Conservation (phyloP, 2,329 filamentous ascomycete species). For the Arthrinium phaeospermum region DNA sequence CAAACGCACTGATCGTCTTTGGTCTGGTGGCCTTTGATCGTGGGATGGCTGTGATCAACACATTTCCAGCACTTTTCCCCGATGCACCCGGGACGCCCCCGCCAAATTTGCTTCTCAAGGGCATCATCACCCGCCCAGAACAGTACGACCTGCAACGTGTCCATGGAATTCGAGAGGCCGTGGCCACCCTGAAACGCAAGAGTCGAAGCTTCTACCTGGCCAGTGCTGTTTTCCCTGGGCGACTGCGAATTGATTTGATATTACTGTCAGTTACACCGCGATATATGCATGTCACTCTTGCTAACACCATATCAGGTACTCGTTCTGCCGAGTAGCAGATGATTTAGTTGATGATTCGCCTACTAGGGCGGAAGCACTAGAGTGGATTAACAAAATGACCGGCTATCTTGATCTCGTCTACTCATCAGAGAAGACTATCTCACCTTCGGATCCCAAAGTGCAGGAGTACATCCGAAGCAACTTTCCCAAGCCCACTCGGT, state of each 20-base stretch:
- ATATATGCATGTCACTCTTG: neutral
- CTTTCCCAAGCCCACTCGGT: slow-evolving; percentile 58
- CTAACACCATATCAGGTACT: slow-evolving; percentile 57
- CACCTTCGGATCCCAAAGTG: slow-evolving; percentile 32
- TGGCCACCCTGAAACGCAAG: slow-evolving; percentile 63
- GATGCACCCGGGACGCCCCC: slow-evolving; percentile 54
- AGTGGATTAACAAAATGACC: slow-evolving; percentile 65
- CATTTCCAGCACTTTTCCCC: slow-evolving; percentile 64
- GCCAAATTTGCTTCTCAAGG: slow-evolving; percentile 55
- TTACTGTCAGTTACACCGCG: slow-evolving; percentile 54
- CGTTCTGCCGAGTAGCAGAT: slow-evolving; percentile 76
- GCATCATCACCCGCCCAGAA: slow-evolving; percentile 50
- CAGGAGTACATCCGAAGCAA: slow-evolving; percentile 47
- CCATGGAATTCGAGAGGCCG: slow-evolving; percentile 63
- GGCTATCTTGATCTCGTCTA: slow-evolving; percentile 63
- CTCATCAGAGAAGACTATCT: slow-evolving; percentile 31
- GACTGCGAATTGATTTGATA: slow-evolving; percentile 70
- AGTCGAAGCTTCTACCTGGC: slow-evolving; percentile 78
- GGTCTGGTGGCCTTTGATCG: slow-evolving; percentile 74
- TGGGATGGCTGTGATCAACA: slow-evolving; percentile 67
- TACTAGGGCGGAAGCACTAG: slow-evolving; percentile 54
- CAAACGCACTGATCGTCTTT: slow-evolving; percentile 73
- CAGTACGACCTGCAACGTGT: slow-evolving; percentile 65
- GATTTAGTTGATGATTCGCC: slow-evolving; percentile 72
- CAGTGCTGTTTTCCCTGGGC: slow-evolving; percentile 70